Base-by-base conservation (phyloP, 768 basidiomycete genomes). In the Suillus occidentalis region DNA sequence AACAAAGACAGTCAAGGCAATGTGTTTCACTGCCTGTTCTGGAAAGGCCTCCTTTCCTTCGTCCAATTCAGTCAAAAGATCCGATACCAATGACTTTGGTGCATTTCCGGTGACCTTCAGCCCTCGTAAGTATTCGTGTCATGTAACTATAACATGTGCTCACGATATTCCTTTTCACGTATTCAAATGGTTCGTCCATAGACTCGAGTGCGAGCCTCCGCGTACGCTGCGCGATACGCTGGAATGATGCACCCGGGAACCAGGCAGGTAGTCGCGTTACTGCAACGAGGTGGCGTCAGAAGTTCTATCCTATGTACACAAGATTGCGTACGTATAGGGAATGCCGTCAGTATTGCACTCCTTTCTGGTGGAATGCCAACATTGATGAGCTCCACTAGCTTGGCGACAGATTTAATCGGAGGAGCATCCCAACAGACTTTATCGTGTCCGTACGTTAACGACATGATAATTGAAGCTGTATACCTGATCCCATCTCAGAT, bases 401-500 rank as follows among this genome's bases (percentile, higher is more conserved):
- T 16, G 8, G 52, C 62, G 12, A 75, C 63, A 6, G 75, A 67
- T 49, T 67, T 72, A 50, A 74, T 72, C 18, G 75, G 63, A 2
- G 72, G 74, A 8, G 66, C 70, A 10, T 77, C 67, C 66, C 75
- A 56, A 5, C 73, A 74, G 50, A 69, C 57, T 18, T 47, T 67
- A 58, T 76, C 68, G 13, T 75, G 75, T 42, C 73, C 73, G 53
- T 75, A 76, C 2, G 75, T 76, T 53, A 69, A 66, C 4, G 65
- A 63, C 75, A 75, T 76, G 1, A 74, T 76, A 42, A 76, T 72
- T 25, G 75, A 76, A 42, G 73, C 61, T 43, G 76, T 71, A 22
- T 76, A 75, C 40, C 75, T 76, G 22, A 3, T 39, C 7, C 43
- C 47, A 16, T 22, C 66, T 62, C 61, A 47, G 31, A 7, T 37